Conservation (phyloP, 257 asterid genomes). For the Anisodus tanguticus region DNA sequence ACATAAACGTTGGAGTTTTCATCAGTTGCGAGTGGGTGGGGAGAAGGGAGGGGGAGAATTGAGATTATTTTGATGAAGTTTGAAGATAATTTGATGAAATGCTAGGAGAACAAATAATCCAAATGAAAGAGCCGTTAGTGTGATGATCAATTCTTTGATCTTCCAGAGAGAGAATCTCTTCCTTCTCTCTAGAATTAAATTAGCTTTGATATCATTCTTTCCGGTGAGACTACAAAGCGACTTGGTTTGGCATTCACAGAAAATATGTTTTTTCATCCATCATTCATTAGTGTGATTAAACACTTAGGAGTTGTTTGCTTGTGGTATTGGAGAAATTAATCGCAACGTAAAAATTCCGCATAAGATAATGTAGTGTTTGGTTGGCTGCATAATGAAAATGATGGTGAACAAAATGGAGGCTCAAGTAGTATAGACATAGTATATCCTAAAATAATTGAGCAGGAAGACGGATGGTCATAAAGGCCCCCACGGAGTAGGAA, state of each 20-base stretch:
- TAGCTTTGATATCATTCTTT: too few relatives aligned
- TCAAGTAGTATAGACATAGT: background rate
- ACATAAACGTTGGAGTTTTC: constrained; percentile 14
- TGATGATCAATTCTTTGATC: too few relatives aligned
- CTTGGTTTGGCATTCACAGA: too few relatives aligned
- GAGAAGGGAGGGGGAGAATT: background rate
- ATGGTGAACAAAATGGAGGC: constrained; percentile 13
- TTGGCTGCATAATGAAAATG: background rate
- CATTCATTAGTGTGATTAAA: too few relatives aligned
- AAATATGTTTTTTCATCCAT: too few relatives aligned
- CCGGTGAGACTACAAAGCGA: too few relatives aligned
- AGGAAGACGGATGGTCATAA: background rate
- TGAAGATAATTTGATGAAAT: background rate
- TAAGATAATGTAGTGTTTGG: background rate
- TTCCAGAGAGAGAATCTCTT: too few relatives aligned
- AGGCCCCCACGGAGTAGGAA: background rate
- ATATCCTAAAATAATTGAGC: background rate
- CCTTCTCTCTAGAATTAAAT: too few relatives aligned
- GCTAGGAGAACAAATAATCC: too few relatives aligned
- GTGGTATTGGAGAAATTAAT: background rate
- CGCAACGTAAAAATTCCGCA: background rate
- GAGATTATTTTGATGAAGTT: background rate
- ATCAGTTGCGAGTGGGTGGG: background rate
- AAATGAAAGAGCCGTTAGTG: too few relatives aligned
- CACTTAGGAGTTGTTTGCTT: too few relatives aligned